Percentiles rank a stretch among this genome's conserved stretches.
phyloP scores from a whole-genome alignment of 257 asterid species.

The Ajuga chamaepitys region DNA sequence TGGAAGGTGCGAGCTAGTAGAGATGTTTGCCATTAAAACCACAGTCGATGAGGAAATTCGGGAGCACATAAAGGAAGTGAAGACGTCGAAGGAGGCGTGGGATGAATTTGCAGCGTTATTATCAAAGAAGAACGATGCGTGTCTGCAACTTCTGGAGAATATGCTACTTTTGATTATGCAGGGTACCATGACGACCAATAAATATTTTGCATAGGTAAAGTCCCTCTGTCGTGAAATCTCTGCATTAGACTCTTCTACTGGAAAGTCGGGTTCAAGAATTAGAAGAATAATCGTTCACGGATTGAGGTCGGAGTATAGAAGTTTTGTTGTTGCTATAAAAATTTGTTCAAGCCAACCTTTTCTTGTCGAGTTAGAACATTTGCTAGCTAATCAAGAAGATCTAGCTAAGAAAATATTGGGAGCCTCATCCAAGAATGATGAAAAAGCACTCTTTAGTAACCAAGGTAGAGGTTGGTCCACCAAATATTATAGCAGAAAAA shows the following conservation, averaged over 20 bases:
- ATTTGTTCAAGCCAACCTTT: background rate
- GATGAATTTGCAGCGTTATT: background rate
- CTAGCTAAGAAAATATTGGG: slow-evolving; percentile 9
- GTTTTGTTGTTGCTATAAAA: background rate
- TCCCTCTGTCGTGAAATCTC: background rate
- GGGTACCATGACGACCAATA: too few relatives aligned
- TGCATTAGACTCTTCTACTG: background rate
- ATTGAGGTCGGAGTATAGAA: background rate
- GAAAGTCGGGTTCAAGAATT: background rate
- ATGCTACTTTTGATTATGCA: too few relatives aligned
- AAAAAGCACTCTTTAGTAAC: background rate
- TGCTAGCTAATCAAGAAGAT: background rate
- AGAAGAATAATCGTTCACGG: slow-evolving; percentile 1
- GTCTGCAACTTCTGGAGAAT: background rate
- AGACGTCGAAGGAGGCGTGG: background rate
- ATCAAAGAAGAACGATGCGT: background rate
- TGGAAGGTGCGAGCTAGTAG: background rate
- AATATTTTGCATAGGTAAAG: background rate
- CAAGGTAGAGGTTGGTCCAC: slow-evolving; percentile 1
- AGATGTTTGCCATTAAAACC: background rate
- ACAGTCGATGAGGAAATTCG: background rate
- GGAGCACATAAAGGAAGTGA: background rate
- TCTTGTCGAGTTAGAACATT: background rate
- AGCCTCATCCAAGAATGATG: background rate
- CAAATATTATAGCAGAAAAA: background rate